A percentile compares a stretch with the other conserved stretches of the same genome.
phyloP scores from a whole-genome alignment of 768 basidiomycete genomes.

The Clathrus columnatus region DNA sequence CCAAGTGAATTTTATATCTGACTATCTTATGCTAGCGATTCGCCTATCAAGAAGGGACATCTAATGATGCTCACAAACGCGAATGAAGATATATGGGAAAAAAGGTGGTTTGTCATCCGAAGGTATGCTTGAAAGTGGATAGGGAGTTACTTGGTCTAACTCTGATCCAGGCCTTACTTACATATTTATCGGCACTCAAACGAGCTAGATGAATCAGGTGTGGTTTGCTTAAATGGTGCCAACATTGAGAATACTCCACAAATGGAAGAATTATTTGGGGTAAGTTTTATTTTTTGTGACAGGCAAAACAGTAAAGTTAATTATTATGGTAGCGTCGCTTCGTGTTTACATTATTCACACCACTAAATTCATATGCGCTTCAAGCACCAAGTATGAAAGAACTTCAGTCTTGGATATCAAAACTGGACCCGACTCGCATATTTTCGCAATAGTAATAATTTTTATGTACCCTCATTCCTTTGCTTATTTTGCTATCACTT shows the following conservation, averaged over 20 bases:
- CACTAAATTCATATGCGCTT: slow-evolving; percentile 86
- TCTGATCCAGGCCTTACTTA: slow-evolving; percentile 66
- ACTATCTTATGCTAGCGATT: slow-evolving; percentile 44
- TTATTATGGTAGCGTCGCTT: slow-evolving; percentile 58
- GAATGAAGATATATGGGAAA: slow-evolving; percentile 70
- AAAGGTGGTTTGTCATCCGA: slow-evolving; percentile 78
- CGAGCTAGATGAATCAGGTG: slow-evolving; percentile 73
- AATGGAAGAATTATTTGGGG: slow-evolving; percentile 81
- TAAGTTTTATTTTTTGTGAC: slow-evolving; percentile 31
- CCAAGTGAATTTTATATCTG: slow-evolving; percentile 1
- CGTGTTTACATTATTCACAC: slow-evolving; percentile 86
- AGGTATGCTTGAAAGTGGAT: slow-evolving; percentile 38
- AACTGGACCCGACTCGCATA: slow-evolving; percentile 74
- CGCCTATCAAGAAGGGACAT: slow-evolving; percentile 76
- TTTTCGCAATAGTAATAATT: slow-evolving; percentile 26
- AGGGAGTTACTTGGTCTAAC: background rate
- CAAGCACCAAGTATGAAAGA: slow-evolving; percentile 78
- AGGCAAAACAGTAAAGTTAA: background rate
- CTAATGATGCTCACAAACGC: slow-evolving; percentile 77
- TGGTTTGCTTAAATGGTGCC: slow-evolving; percentile 77
- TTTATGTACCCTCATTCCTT: background rate
- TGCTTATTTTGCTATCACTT: background rate
- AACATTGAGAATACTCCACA: slow-evolving; percentile 80
- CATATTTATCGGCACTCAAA: slow-evolving; percentile 78
- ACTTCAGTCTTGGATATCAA: slow-evolving; percentile 73